These are phyloP conservation scores for Penicillium digitatum DNA, from an alignment of 2,329 filamentous ascomycete species.

Conservation along the genomic window DNA sequence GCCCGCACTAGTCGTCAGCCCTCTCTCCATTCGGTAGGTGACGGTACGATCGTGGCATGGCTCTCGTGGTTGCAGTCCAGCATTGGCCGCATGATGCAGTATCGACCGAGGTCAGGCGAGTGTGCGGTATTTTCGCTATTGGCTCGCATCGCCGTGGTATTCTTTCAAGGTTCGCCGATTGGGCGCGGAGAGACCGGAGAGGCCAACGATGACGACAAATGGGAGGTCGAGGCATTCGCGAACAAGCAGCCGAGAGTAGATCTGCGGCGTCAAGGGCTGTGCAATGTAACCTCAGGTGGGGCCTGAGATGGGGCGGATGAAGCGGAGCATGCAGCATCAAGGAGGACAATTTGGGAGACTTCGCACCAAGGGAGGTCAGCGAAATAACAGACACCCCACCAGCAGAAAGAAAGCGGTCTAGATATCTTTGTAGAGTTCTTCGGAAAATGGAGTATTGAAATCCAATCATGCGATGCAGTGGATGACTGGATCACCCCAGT, in stretches of 20 bases:
- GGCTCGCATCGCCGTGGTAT: background rate
- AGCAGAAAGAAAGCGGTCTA: slow-evolving; percentile 5
- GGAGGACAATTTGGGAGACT: background rate
- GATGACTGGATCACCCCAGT: background rate
- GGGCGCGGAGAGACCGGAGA: background rate
- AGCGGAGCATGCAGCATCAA: background rate
- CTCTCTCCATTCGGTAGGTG: background rate
- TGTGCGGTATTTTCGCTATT: slow-evolving; percentile 11
- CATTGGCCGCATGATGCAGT: background rate
- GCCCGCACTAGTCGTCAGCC: background rate
- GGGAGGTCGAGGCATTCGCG: background rate
- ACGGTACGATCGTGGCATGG: background rate
- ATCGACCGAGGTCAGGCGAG: background rate
- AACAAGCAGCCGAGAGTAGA: slow-evolving; percentile 4
- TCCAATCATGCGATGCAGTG: background rate
- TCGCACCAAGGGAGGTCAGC: background rate
- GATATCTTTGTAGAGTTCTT: slow-evolving; percentile 2
- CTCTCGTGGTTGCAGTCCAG: background rate
- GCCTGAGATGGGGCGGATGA: slow-evolving; percentile 3
- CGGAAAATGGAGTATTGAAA: background rate
- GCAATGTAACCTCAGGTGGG: slow-evolving; percentile 6
- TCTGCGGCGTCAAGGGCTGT: slow-evolving; percentile 4
- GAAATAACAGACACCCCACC: background rate
- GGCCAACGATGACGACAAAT: slow-evolving; percentile 6
- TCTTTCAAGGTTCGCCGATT: background rate